Base-by-base conservation (phyloP, 2,329 filamentous ascomycete genomes). In the Helotiales sp. region DNA sequence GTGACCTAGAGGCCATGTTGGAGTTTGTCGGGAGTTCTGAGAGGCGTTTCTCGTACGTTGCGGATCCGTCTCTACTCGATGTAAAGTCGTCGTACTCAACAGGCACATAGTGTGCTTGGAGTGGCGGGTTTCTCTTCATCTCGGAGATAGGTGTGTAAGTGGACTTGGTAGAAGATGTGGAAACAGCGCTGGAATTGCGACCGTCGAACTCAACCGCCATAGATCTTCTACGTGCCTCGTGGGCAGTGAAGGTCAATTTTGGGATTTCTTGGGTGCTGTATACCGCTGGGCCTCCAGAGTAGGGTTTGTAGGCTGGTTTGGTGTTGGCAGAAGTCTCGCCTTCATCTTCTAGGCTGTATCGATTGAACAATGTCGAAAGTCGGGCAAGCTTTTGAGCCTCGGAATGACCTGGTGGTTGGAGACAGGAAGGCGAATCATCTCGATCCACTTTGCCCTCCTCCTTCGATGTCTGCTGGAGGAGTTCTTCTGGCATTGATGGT, bases 211-310 rank as follows among this genome's bases (percentile, higher is more conserved):
- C 54, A 17, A 57, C 54, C 32, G 54, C 8, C 32, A 24, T 22
- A 1, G 7, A n/a, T n/a, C n/a, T 22, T 15, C 20, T 37, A 34
- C 32, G 32, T 5, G 32, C 54, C 24, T 43, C 34, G 10, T 43
- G 57, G 37, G 57, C 40, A 4, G 40, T 37, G 37, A 45, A 43
- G 6, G 45, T 45, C 4, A n/a, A 15, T 10, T 8, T 17, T 22
- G 49, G 32, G 61, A 55, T 40, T 63, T 55, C 61, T 55, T 32
- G 26, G 22, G 37, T 43, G 61, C 61, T 55, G 7, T 20, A 13
- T 34, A 24, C 20, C 15, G 8, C 17, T 50, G 10, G 30, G 11
- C 15, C 30, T 57, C 30, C n/a, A 6, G 32, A 22, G 54, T 57
- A 57, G n/a, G 54, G 20, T 10, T n/a, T 57, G 54, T 57, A 37